Conservation (phyloP, 176 grass and related monocot genomes). For the Triticum dicoccoides region DNA sequence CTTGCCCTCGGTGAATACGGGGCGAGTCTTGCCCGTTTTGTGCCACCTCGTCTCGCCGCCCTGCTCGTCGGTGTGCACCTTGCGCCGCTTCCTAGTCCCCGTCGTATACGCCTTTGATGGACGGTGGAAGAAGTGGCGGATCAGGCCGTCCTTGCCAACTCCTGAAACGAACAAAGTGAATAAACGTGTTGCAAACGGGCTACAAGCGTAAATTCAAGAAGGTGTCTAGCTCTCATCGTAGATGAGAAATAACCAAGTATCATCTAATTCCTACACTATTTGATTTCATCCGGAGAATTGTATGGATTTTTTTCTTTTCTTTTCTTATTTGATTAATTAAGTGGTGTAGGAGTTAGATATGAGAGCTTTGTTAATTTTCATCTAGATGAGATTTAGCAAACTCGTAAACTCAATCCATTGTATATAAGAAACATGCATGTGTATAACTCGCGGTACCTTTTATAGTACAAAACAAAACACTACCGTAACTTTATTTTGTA, state of each 20-base stretch:
- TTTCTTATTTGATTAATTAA: too few species aligned
- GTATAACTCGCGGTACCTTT: neutral
- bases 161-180: constrained; percentile 38
- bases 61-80: constrained; percentile 88
- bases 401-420: neutral
- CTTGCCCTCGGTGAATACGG: constrained; percentile 55
- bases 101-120: constrained; percentile 96
- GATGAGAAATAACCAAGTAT: too few species aligned
- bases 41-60: constrained; percentile 98
- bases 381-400: too few species aligned
- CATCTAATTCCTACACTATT: too few species aligned
- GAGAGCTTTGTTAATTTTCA: too few species aligned
- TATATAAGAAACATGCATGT: neutral
- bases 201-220: neutral
- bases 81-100: constrained; percentile 84
- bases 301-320: too few species aligned
- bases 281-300: too few species aligned
- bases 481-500: too few species aligned
- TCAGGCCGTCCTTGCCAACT: constrained; percentile 81
- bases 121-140: constrained; percentile 98
- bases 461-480: too few species aligned
- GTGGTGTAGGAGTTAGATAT: too few species aligned
- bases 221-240: too few species aligned
- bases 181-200: neutral
- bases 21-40: constrained; percentile 95